Evolutionary conservation across 768 basidiomycete genomes (phyloP), one percentile per base, ranked within the genome.

Genomic region (Candolleomyces eurysporus): DNA sequence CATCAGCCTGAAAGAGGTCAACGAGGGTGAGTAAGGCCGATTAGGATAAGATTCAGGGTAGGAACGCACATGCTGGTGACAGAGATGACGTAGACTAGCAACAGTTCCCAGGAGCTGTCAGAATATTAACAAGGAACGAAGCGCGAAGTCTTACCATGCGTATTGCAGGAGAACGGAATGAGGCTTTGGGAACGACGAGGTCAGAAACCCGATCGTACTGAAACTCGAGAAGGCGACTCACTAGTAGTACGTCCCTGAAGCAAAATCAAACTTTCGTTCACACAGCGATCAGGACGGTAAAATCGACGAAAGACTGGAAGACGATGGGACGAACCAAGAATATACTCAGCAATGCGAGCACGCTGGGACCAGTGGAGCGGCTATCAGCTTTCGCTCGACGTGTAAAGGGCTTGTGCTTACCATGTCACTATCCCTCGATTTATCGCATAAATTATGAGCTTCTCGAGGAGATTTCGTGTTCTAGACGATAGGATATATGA

Each of bases 91-190:
- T 57, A 57, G 5, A 57, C 42, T 57, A 36, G 36, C 6, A 6
- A 11, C 11, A 5, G 36, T 11, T 8, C 11, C 36, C 8, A 36
- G 36, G 32, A 11, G 36, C 36, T 6, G 36, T 36, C 36, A 36
- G 50, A 21, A 52, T 11, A n/a, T 46, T 4, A 17, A 21, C 17
- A 52, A 32, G 5, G 16, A 30, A n/a, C 10, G 14, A 32, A 26
- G 4, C 26, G 26, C 26, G 19, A 26, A 16, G 19, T 2, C 53
- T 13, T 55, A 55, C 53, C 22, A 4, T 57, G 55, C 17, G 55
- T 57, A 39, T 54, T 57, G 39, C 39, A 42, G 11, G 55, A 57
- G 22, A 57, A 57, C 3, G 55, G 55, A 17, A 57, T 57, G n/a
- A 57, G 22, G 42, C 55, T 57, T 13, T 8, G 5, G 17, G 13